A percentile compares a stretch with the other conserved stretches of the same genome.
phyloP scores from a whole-genome alignment of 495 filamentous ascomycete species.

The Penicillium macrosclerotiorum region DNA sequence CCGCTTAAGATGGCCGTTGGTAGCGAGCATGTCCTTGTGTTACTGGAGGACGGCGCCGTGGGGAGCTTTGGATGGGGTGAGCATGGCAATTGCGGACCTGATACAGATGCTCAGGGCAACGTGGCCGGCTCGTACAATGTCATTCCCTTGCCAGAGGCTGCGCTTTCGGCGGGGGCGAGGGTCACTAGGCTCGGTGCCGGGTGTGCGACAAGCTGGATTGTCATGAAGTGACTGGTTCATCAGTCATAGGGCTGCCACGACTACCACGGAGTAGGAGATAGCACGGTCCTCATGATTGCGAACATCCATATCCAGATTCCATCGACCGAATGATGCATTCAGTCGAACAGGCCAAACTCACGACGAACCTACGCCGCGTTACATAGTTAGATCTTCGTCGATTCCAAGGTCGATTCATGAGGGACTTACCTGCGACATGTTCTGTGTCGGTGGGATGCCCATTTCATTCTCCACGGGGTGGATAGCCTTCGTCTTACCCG shows the following conservation, averaged over 20 bases:
- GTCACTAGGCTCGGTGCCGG: slow-evolving; percentile 69
- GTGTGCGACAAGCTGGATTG: slow-evolving; percentile 86
- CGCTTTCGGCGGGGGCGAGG: slow-evolving; percentile 10
- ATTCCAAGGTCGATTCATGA: too few relatives aligned
- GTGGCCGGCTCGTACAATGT: slow-evolving; percentile 63
- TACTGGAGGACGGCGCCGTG: slow-evolving; percentile 58
- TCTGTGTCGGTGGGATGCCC: slow-evolving; percentile 50
- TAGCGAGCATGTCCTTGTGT: slow-evolving; percentile 79
- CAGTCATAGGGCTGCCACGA: too few relatives aligned
- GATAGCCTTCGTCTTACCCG: neutral
- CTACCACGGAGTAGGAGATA: too few relatives aligned
- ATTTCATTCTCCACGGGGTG: slow-evolving; percentile 28
- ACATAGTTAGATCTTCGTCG: too few relatives aligned
- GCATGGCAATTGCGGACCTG: slow-evolving; percentile 90
- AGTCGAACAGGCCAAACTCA: slow-evolving; percentile 47
- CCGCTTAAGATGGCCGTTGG: slow-evolving; percentile 66
- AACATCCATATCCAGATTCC: too few relatives aligned
- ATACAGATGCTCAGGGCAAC: slow-evolving; percentile 57
- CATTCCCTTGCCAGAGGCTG: slow-evolving; percentile 47
- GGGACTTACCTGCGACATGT: slow-evolving; percentile 46
- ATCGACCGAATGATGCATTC: slow-evolving; percentile 10
- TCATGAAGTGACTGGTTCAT: slow-evolving; percentile 39
- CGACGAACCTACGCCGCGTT: slow-evolving; percentile 35
- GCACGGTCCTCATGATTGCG: too few relatives aligned
- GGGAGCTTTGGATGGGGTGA: slow-evolving; percentile 93